These are phyloP conservation scores for Gloeopeniophorella convolvens DNA, from an alignment of 768 basidiomycete species.

Conservation along the genomic window DNA sequence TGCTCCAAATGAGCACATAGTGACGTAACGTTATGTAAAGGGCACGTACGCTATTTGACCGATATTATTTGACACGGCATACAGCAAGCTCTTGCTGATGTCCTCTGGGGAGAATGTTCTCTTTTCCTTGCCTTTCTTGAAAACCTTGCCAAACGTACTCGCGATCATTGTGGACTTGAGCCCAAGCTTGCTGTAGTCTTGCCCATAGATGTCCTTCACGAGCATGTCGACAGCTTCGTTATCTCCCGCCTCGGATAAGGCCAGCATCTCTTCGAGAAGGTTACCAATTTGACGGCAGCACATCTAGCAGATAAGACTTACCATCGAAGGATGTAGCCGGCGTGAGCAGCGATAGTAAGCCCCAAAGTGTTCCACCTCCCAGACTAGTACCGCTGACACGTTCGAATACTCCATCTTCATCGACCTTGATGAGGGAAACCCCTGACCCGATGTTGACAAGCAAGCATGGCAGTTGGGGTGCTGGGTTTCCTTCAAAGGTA, in stretches of 20 bases:
- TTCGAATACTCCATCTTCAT: slow-evolving; percentile 92
- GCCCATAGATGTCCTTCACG: slow-evolving; percentile 98
- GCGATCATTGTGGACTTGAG: slow-evolving; percentile 98
- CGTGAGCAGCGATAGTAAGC: slow-evolving; percentile 88
- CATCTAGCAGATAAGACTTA: slow-evolving; percentile 37
- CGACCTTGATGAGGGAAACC: slow-evolving; percentile 95
- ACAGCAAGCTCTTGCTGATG: slow-evolving; percentile 88
- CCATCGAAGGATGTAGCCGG: slow-evolving; percentile 94
- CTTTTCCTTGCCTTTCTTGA: slow-evolving; percentile 81
- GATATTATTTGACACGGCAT: slow-evolving; percentile 98
- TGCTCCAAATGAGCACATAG: slow-evolving; percentile 29
- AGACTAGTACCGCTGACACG: slow-evolving; percentile 95
- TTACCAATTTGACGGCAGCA: slow-evolving; percentile 7
- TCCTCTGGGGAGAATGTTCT: slow-evolving; percentile 82
- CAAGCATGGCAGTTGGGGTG: slow-evolving; percentile 88
- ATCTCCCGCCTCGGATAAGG: slow-evolving; percentile 88
- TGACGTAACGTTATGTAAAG: slow-evolving; percentile 1
- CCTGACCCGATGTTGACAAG: slow-evolving; percentile 98
- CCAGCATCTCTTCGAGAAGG: slow-evolving; percentile 77
- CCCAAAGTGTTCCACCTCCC: slow-evolving; percentile 97
- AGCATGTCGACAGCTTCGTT: slow-evolving; percentile 97
- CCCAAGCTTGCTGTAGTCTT: slow-evolving; percentile 91
- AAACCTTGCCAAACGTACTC: slow-evolving; percentile 97
- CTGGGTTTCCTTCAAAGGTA: slow-evolving; percentile 76
- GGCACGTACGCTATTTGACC: slow-evolving; percentile 95